Conservation (phyloP, 1,139 yeast genomes). For the Protomyces macrosporus region DNA sequence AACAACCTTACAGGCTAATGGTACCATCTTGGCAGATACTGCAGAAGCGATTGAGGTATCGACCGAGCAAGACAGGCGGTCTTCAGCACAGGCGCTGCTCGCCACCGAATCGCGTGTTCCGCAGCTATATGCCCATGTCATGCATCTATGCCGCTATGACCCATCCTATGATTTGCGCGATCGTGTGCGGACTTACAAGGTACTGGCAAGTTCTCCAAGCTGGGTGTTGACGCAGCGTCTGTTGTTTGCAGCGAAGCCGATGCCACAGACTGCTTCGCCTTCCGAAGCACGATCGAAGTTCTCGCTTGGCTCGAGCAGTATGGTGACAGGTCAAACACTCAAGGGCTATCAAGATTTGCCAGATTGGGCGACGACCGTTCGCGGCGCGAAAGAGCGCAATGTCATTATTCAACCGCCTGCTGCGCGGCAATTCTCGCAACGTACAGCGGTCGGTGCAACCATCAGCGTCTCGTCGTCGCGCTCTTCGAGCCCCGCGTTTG, state of each 20-base stretch:
- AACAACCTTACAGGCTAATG: constrained; percentile 19
- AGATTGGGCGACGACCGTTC: constrained; percentile 34
- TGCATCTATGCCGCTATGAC: constrained; percentile 70
- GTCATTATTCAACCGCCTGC: constrained; percentile 14
- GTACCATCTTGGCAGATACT: constrained; percentile 14
- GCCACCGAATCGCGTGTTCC: constrained; percentile 34
- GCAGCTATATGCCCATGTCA: constrained; percentile 53
- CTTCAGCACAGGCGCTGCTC: constrained; percentile 35
- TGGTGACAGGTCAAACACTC: constrained; percentile 38
- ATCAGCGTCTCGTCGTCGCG: constrained; percentile 3
- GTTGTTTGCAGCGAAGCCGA: constrained; percentile 72
- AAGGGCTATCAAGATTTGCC: constrained; percentile 33
- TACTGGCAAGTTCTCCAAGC: constrained; percentile 43
- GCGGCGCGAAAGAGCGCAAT: constrained; percentile 27
- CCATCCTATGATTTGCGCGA: constrained; percentile 74
- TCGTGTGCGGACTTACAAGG: constrained; percentile 67
- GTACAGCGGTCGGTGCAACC: constrained; percentile 1
- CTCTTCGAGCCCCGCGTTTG: constrained; percentile 10
- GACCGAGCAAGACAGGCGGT: neutral
- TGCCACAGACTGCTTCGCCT: constrained; percentile 42
- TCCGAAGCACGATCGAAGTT: constrained; percentile 29
- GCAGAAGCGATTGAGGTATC: constrained; percentile 29
- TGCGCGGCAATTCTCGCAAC: constrained; percentile 10
- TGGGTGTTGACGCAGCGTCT: constrained; percentile 55
- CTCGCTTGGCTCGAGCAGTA: constrained; percentile 38